These are phyloP conservation scores for Hypericum perforatum DNA, from an alignment of 345 rosid species.

Conservation along the genomic window DNA sequence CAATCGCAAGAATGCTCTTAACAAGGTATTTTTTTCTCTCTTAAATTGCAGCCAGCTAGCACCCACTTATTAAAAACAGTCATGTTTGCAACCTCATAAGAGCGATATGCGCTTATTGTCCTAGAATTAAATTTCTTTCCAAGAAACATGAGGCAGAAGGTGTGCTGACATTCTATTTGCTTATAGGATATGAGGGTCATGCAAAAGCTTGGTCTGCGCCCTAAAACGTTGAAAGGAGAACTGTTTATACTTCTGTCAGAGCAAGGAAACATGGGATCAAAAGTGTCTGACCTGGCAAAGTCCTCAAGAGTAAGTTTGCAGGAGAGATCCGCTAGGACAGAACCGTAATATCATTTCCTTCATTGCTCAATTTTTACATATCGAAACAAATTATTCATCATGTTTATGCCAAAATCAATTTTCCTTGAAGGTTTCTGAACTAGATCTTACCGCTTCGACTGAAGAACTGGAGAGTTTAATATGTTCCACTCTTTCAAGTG, in stretches of 20 bases:
- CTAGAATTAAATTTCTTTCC: no score
- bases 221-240: conserved; percentile 77
- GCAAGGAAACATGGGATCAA: conserved; percentile 64
- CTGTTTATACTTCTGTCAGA: conserved; percentile 51
- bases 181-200: conserved; percentile 68
- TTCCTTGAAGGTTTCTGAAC: conserved; percentile 51
- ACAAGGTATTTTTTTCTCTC: conserved; percentile 41
- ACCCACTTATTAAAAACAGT: no score
- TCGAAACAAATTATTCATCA: neutral
- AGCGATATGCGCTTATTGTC: no score
- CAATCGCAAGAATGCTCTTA: conserved; percentile 39
- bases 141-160: no score
- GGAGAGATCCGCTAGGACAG: neutral
- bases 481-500: conserved; percentile 81
- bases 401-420: neutral
- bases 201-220: conserved; percentile 58
- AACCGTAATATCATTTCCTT: neutral
- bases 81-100: no score
- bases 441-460: conserved; percentile 41
- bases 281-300: conserved; percentile 62
- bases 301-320: conserved; percentile 39
- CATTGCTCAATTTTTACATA: neutral
- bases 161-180: neutral
- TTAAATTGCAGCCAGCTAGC: no score
- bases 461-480: conserved; percentile 65